A percentile compares a stretch with the other conserved stretches of the same genome.
phyloP scores from a whole-genome alignment of 2,329 filamentous ascomycete species.

The Claviceps sp. region DNA sequence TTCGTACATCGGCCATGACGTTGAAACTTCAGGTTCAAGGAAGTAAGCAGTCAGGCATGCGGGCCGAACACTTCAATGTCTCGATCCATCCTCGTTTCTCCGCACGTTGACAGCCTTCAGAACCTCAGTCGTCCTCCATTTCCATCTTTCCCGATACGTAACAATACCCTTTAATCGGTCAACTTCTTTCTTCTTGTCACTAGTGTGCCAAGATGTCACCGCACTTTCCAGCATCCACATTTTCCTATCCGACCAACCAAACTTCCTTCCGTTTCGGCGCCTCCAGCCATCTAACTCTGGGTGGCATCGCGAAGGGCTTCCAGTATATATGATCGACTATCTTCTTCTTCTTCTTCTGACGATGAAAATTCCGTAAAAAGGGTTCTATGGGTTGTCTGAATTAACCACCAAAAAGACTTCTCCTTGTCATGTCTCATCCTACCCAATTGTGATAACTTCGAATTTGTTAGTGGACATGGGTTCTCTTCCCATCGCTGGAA shows the following conservation, averaged over 20 bases:
- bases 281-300: not conserved
- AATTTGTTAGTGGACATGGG: constrained; percentile 1
- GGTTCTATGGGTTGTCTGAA: not conserved
- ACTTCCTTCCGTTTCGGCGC: not conserved
- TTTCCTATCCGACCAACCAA: not conserved
- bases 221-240: not conserved
- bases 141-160: not conserved
- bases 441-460: not conserved
- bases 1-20: too few species aligned
- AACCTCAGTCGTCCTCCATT: not conserved
- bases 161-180: not conserved
- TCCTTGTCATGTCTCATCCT: constrained; percentile 1
- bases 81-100: not conserved
- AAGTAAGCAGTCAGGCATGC: not conserved
- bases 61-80: not conserved
- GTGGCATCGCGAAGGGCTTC: not conserved
- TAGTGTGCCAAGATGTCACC: constrained; percentile 1
- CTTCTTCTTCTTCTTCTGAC: not conserved
- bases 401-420: not conserved
- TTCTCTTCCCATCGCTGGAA: not conserved
- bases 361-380: not conserved
- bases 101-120: not conserved
- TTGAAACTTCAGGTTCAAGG: not conserved
- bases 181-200: not conserved
- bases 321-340: not conserved